Percentiles rank a stretch among this genome's conserved stretches.
Evolutionary conservation across 805 yeast genomes (phyloP).

Genomic region (Babjeviella inositovora): DNA sequence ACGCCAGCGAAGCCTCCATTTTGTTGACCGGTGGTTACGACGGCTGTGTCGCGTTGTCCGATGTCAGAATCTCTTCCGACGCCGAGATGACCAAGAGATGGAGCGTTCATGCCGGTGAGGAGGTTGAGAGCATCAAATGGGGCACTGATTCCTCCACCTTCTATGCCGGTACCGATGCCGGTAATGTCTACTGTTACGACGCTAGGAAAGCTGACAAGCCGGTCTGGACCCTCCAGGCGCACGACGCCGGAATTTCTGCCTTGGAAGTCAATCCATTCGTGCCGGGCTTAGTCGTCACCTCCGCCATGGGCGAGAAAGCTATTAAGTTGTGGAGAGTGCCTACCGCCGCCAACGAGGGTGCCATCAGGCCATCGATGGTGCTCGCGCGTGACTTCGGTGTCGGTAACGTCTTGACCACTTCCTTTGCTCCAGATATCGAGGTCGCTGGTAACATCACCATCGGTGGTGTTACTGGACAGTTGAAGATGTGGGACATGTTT

Average conservation of each 20-base stretch:
- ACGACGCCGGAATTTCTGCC: conserved; percentile 84
- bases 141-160: conserved; percentile 36
- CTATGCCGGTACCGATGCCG: conserved; percentile 84
- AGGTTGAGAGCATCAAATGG: conserved; percentile 76
- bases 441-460: conserved; percentile 70
- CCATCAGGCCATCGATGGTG: conserved; percentile 66
- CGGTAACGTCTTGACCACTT: conserved; percentile 74
- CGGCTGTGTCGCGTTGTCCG: conserved; percentile 64
- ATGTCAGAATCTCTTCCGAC: conserved; percentile 63
- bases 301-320: conserved; percentile 81
- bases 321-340: conserved; percentile 82
- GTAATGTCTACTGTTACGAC: conserved; percentile 81
- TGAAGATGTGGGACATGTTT: conserved; percentile 89
- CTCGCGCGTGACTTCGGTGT: conserved; percentile 84
- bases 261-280: conserved; percentile 53
- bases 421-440: conserved; percentile 79
- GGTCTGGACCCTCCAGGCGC: conserved; percentile 93
- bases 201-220: conserved; percentile 55
- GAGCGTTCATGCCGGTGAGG: conserved; percentile 53
- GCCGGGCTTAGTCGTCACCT: conserved; percentile 65
- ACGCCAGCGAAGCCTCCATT: conserved; percentile 45
- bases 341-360: conserved; percentile 9
- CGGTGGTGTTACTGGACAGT: conserved; percentile 75
- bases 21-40: conserved; percentile 91
- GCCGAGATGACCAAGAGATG: conserved; percentile 44